Conservation (phyloP, 768 basidiomycete species). For the Chiua virens region DNA sequence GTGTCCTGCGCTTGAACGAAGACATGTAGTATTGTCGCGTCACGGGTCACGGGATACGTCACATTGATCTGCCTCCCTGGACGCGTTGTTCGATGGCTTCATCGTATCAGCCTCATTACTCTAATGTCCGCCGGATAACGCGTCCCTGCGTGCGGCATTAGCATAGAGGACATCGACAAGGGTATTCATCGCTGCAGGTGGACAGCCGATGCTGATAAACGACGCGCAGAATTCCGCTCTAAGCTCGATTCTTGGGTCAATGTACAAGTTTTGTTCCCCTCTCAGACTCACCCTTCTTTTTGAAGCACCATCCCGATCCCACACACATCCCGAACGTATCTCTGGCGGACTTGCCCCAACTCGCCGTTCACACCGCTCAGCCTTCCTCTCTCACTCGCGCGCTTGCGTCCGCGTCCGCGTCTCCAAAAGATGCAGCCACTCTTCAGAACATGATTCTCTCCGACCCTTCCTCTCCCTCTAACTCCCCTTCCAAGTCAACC, state of each 20-base stretch:
- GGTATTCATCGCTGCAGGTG: slow-evolving; percentile 87
- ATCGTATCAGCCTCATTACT: slow-evolving; percentile 72
- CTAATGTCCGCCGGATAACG: slow-evolving; percentile 62
- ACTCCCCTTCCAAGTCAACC: slow-evolving; percentile 30
- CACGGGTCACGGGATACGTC: too few species aligned
- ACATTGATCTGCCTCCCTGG: too few species aligned
- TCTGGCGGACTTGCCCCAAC: slow-evolving; percentile 60
- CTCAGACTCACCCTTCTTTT: slow-evolving; percentile 11
- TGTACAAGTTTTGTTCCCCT: slow-evolving; percentile 35
- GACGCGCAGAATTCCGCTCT: slow-evolving; percentile 53
- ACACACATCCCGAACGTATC: slow-evolving; percentile 57
- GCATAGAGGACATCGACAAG: slow-evolving; percentile 83
- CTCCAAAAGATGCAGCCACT: slow-evolving; percentile 50
- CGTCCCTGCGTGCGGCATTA: slow-evolving; percentile 78
- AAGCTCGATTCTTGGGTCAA: slow-evolving; percentile 68
- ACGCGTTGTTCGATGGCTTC: slow-evolving; percentile 75
- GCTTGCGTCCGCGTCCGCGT: slow-evolving; percentile 76
- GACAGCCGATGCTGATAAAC: slow-evolving; percentile 68
- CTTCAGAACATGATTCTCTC: slow-evolving; percentile 34
- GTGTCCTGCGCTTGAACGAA: slow-evolving; percentile 73
- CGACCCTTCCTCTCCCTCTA: slow-evolving; percentile 31
- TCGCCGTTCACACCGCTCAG: slow-evolving; percentile 47
- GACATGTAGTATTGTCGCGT: slow-evolving; percentile 55
- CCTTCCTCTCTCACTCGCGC: slow-evolving; percentile 68
- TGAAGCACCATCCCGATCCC: slow-evolving; percentile 52